These are phyloP conservation scores for Lipomyces chichibuensis DNA, from an alignment of 805 yeast genomes.

Conservation along the genomic window DNA sequence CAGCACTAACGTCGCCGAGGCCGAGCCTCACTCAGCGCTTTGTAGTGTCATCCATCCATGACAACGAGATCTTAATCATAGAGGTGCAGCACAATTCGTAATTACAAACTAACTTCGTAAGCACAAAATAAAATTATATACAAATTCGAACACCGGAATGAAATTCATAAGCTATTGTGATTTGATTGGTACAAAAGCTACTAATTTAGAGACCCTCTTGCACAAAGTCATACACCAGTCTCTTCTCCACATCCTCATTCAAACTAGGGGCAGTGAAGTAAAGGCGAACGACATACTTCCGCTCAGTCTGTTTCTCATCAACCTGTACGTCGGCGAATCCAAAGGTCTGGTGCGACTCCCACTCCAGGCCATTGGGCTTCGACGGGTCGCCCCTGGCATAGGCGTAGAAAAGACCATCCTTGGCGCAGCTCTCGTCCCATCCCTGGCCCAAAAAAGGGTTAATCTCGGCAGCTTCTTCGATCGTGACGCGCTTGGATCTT, in stretches of 20 bases:
- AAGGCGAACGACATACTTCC: slow-evolving; percentile 30
- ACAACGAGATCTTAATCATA: not conserved
- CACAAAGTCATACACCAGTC: slow-evolving; percentile 31
- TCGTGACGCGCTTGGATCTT: slow-evolving; percentile 8
- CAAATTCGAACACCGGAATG: not conserved
- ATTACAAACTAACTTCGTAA: no score
- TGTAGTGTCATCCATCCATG: not conserved
- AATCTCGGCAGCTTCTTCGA: slow-evolving; percentile 23
- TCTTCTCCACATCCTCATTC: slow-evolving; percentile 16
- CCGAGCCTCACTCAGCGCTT: not conserved
- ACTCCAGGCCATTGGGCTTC: slow-evolving; percentile 22
- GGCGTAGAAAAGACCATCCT: slow-evolving; percentile 20
- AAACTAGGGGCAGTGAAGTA: slow-evolving; percentile 25
- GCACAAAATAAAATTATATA: not conserved
- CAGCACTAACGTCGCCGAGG: not conserved
- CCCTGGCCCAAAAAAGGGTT: slow-evolving; percentile 20
- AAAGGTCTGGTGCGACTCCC: slow-evolving; percentile 30
- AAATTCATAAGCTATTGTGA: not conserved
- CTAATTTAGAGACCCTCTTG: not conserved
- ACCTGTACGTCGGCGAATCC: slow-evolving; percentile 30
- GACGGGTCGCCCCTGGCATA: slow-evolving; percentile 29
- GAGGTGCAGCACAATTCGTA: not conserved
- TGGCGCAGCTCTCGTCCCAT: slow-evolving; percentile 21
- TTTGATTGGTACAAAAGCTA: not conserved
- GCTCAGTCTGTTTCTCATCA: slow-evolving; percentile 26